Evolutionary conservation across 495 filamentous ascomycete genomes (phyloP), one percentile per base, ranked within the genome.

Genomic region (Hypoxylon rickii): DNA sequence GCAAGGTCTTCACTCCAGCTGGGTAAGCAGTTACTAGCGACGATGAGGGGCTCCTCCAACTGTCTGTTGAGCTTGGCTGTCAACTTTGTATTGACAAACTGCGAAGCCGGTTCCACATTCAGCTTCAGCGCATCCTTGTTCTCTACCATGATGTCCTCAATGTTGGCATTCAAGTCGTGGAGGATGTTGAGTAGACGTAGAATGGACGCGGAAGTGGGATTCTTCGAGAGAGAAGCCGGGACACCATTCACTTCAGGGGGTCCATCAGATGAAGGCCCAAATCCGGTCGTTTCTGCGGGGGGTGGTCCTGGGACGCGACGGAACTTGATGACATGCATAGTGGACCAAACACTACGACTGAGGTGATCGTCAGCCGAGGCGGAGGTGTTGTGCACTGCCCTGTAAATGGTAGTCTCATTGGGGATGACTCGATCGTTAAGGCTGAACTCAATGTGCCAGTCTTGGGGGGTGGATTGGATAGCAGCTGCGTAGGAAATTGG

Each of bases 21-120:
- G 6, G 94, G 94, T 44, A 99, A 81, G 67, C 95, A 99, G 62
- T 90, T 95, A 72, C 95, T 97, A 1, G 95, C 95, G 16, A 99
- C 94, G 57, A 99, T 96, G 34, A 99, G 76, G n/a, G 94, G 94
- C 73, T 99, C 94, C 69, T 99, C 94, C 32, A 99, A 74, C 67
- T 99, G 94, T 22, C 94, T 85, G 63, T 99, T 99, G 34, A 99
- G 80, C 72, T 99, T 99, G n/a, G 94, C 94, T 1, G 94, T 99
- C 41, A 99, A 82, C 72, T 99, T 99, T 0, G 93, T 96, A 64
- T 99, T 99, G 71, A 99, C 94, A 64, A 99, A 97, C 61, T 97
- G 95, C 8, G 93, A 86, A 33, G 96, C 67, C 4, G 93, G 89
- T 71, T 97, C 94, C 13, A 79, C 74, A 33, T 86, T 90, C 38